phyloP scores from a whole-genome alignment of 2,329 filamentous ascomycete species.

The Lecanosticta acicola region DNA sequence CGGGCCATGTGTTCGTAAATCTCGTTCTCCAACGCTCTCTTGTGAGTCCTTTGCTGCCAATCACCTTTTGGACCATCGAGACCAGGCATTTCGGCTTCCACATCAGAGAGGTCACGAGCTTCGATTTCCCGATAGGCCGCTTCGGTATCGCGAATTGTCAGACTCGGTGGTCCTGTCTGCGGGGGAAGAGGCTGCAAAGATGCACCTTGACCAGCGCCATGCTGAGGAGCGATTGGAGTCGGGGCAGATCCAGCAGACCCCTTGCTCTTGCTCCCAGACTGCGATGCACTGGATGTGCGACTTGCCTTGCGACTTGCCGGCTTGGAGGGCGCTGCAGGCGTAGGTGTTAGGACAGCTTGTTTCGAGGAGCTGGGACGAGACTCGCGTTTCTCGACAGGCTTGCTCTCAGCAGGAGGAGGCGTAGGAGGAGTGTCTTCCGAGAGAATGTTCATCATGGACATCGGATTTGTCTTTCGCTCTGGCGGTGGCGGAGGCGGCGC shows the following conservation, averaged over 20 bases:
- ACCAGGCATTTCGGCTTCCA: slow-evolving; percentile 50
- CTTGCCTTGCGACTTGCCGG: slow-evolving; percentile 23
- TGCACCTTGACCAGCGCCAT: slow-evolving; percentile 1
- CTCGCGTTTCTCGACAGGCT: background rate
- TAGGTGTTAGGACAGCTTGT: slow-evolving; percentile 7
- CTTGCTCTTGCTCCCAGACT: slow-evolving; percentile 14
- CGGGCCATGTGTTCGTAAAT: slow-evolving; percentile 58
- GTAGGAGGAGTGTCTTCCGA: slow-evolving; percentile 54
- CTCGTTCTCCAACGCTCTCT: slow-evolving; percentile 64
- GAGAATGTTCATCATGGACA: slow-evolving; percentile 94
- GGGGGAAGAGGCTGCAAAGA: slow-evolving; percentile 9
- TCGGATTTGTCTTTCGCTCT: slow-evolving; percentile 68
- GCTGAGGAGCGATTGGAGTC: slow-evolving; percentile 4
- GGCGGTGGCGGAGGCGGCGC: slow-evolving; percentile 34
- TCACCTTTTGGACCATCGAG: slow-evolving; percentile 49
- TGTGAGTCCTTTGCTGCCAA: slow-evolving; percentile 52
- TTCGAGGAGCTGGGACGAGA: background rate
- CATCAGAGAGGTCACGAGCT: slow-evolving; percentile 56
- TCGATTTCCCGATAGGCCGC: slow-evolving; percentile 56
- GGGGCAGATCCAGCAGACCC: slow-evolving; percentile 6
- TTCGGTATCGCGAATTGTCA: slow-evolving; percentile 49
- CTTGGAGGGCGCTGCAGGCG: slow-evolving; percentile 14
- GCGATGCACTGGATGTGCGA: slow-evolving; percentile 25
- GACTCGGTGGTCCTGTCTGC: slow-evolving; percentile 31
- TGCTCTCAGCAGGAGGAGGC: slow-evolving; percentile 4